Conservation (phyloP, 225 moss, liverwort and hornwort genomes). For the Pleurozium schreberi region DNA sequence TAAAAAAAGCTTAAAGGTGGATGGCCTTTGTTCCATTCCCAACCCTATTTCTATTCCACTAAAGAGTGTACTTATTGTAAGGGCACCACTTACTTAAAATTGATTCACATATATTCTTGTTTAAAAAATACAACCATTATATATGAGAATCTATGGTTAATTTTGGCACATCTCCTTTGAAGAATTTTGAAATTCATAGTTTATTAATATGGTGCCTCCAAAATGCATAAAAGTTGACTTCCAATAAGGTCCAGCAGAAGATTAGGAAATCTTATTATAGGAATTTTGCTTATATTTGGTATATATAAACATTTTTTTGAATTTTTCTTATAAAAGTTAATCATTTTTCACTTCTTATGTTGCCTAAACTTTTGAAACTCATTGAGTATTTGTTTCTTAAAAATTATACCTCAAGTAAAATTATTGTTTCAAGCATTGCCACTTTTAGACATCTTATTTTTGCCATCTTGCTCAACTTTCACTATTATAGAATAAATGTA, state of each 20-base stretch:
- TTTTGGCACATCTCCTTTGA: not conserved
- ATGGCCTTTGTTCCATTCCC: not conserved
- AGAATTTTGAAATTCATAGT: not conserved
- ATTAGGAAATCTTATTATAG: too few relatives aligned
- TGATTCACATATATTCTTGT: not conserved
- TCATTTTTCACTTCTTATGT: not conserved
- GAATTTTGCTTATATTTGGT: not conserved
- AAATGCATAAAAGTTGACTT: not conserved
- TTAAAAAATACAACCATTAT: too few relatives aligned
- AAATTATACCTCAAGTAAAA: not conserved
- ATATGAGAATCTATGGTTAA: not conserved
- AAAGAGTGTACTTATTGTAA: not conserved
- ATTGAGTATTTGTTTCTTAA: not conserved
- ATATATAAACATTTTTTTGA: not conserved
- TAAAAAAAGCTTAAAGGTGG: not conserved
- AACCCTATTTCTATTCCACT: fast-evolving
- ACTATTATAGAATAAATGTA: not conserved
- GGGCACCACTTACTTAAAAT: not conserved
- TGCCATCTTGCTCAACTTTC: not conserved
- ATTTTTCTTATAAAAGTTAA: not conserved
- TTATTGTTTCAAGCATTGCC: not conserved
- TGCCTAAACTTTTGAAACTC: not conserved
- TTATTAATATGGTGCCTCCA: not conserved
- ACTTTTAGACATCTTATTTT: not conserved
- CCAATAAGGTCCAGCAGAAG: not conserved